These are phyloP conservation scores for Scleroderma citrinum DNA, from an alignment of 768 basidiomycete genomes.

Conservation along the genomic window DNA sequence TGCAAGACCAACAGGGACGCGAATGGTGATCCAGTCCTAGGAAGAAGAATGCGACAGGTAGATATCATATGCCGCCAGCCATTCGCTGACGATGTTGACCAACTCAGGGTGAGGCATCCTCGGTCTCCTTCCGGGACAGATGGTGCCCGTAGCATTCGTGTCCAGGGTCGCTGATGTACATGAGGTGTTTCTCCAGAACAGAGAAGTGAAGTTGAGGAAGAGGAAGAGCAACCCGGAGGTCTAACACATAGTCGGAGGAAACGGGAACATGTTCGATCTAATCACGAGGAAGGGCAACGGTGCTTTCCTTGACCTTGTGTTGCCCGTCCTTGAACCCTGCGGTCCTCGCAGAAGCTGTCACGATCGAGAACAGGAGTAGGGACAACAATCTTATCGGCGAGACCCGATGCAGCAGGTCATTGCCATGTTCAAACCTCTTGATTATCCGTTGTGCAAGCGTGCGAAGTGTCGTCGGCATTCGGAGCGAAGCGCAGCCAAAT, in stretches of 20 bases:
- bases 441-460: too few relatives aligned
- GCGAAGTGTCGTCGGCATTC: too few relatives aligned
- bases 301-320: conserved; percentile 44
- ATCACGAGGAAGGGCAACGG: conserved; percentile 37
- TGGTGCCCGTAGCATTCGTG: conserved; percentile 50
- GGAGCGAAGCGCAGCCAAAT: too few relatives aligned
- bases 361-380: conserved; percentile 46
- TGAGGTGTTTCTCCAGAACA: conserved; percentile 45
- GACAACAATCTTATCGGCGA: conserved; percentile 36
- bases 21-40: conserved; percentile 63
- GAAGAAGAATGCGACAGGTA: conserved; percentile 50
- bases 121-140: conserved; percentile 61
- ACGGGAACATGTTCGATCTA: conserved; percentile 44
- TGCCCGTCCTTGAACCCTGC: conserved; percentile 7
- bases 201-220: conserved; percentile 47
- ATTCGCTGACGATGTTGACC: conserved; percentile 49
- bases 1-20: conserved; percentile 49
- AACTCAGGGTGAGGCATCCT: conserved; percentile 52
- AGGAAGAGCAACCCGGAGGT: conserved; percentile 55
- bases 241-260: conserved; percentile 39
- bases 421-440: too few relatives aligned
- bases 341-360: conserved; percentile 9
- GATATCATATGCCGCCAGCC: conserved; percentile 56
- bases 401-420: conserved; percentile 4
- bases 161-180: conserved; percentile 52